These are phyloP conservation scores for Choiromyces venosus DNA, from an alignment of 495 filamentous ascomycete genomes.

Conservation along the genomic window DNA sequence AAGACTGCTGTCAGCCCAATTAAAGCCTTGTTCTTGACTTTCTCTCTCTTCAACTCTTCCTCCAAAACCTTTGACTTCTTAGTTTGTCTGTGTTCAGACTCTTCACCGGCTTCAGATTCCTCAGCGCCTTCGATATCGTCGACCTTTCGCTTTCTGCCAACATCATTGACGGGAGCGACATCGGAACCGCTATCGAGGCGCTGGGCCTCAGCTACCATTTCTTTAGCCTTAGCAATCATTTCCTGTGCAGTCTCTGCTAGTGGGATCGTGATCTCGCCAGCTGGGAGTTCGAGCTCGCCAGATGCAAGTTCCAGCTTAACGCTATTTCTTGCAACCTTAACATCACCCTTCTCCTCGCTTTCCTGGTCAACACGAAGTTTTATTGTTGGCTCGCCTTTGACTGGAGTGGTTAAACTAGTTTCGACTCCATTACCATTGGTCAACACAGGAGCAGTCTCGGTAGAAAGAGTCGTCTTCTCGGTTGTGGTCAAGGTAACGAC, in stretches of 20 bases:
- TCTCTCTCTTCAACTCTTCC: slow-evolving; percentile 72
- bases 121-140: slow-evolving; percentile 58
- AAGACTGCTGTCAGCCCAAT: slow-evolving; percentile 78
- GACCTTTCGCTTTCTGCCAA: slow-evolving; percentile 69
- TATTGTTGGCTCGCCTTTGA: slow-evolving; percentile 55
- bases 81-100: slow-evolving; percentile 53
- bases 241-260: slow-evolving; percentile 66
- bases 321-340: slow-evolving; percentile 66
- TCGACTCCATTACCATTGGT: slow-evolving; percentile 24
- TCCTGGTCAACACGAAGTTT: slow-evolving; percentile 62
- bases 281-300: slow-evolving; percentile 60
- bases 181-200: slow-evolving; percentile 50
- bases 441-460: slow-evolving; percentile 29
- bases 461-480: slow-evolving; percentile 33
- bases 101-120: slow-evolving; percentile 50
- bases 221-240: slow-evolving; percentile 79
- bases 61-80: slow-evolving; percentile 73
- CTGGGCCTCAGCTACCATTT: slow-evolving; percentile 79
- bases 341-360: slow-evolving; percentile 52
- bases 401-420: slow-evolving; percentile 36
- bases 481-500: slow-evolving; percentile 35
- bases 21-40: slow-evolving; percentile 72
- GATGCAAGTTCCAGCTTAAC: slow-evolving; percentile 73
- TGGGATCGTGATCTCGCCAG: slow-evolving; percentile 62
- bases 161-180: slow-evolving; percentile 38